Evolutionary conservation across 345 rosid genomes (phyloP), one percentile per base, ranked within the genome.

Genomic region (Lepidium africanum): DNA sequence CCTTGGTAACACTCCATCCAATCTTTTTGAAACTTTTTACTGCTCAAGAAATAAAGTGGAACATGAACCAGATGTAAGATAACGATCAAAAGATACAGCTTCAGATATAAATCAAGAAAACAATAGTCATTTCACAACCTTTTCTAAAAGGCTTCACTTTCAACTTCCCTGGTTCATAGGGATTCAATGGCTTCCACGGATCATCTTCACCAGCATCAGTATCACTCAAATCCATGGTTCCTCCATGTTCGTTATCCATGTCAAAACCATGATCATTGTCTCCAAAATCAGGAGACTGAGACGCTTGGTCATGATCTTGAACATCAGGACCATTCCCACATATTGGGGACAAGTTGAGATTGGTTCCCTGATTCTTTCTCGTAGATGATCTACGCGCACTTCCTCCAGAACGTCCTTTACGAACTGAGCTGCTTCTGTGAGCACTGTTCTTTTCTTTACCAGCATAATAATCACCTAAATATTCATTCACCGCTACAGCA

Each of bases 141-240:
- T 83, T 87, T 76, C 64, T 85, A 69, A 86, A 91, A 70, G 96
- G 91, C 78, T 79, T 91, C 75, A 87, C 85, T 87, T 86, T 91
- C 78, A 91, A 76, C 67, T 77, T 87, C 86, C 99, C 97, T 25
- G 86, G 83, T 76, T 89, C 99, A 81, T 94, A 90, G 49, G 97
- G 97, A 81, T 87, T 87, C 73, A 94, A 62, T 74, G 91, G 93
- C 76, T 89, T 87, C 97, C 99, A 94, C 9, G 93, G 99, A 81
- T 94, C 93, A 59, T 81, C 82, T 43, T 85, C 84, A 37, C 82
- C 85, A 56, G 74, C 79, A 76, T 88, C 95, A 48, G 86, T 75
- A 68, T 84, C 87, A 65, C 81, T 85, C 42, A 63, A 40, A 73
- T 81, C 73, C 76, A 77, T 52, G 51, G 88, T 76, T 54, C 77